Percentiles rank a stretch among this genome's conserved stretches.
Conservation (phyloP, 768 basidiomycete species). For the Cystofilobasidium ferigula region DNA sequence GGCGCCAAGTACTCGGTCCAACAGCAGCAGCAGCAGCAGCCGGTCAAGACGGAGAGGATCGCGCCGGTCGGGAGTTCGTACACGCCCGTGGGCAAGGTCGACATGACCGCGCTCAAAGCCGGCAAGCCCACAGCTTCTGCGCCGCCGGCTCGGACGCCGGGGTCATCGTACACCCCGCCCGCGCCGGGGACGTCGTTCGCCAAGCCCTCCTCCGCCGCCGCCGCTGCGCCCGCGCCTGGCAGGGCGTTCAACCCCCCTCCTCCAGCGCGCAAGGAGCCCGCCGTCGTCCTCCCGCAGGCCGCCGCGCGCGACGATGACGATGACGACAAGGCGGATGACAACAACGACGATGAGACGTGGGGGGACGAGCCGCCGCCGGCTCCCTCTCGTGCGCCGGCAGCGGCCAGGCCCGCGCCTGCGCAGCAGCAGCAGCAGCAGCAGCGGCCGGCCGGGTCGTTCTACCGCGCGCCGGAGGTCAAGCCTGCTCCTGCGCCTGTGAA, state of each 20-base stretch:
- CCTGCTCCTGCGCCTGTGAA: background rate
- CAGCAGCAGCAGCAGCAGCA: background rate
- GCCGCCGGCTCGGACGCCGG: too few relatives aligned
- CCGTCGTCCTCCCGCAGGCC: slow-evolving; percentile 40
- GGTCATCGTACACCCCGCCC: slow-evolving; percentile 6
- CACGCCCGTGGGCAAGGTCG: slow-evolving; percentile 33
- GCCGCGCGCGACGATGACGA: background rate
- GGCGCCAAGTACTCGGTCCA: slow-evolving; percentile 83
- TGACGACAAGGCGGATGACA: too few relatives aligned
- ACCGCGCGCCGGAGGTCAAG: slow-evolving; percentile 28
- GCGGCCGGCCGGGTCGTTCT: slow-evolving; percentile 10
- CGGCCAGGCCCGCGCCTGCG: background rate
- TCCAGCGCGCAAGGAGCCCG: slow-evolving; percentile 24
- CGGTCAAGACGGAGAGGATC: slow-evolving; percentile 65
- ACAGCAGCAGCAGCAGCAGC: slow-evolving; percentile 47
- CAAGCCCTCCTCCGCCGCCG: slow-evolving; percentile 43
- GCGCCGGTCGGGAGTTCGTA: slow-evolving; percentile 45
- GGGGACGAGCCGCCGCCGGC: slow-evolving; percentile 27
- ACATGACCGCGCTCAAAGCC: slow-evolving; percentile 28
- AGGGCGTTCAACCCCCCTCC: slow-evolving; percentile 30
- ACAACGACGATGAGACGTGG: slow-evolving; percentile 26
- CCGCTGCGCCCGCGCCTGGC: slow-evolving; percentile 43
- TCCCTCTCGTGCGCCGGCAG: background rate
- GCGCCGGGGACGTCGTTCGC: slow-evolving; percentile 32
- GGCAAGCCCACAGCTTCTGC: too few relatives aligned